These are phyloP conservation scores for Cytospora chrysosperma DNA, from an alignment of 2,329 filamentous ascomycete species.

Conservation along the genomic window DNA sequence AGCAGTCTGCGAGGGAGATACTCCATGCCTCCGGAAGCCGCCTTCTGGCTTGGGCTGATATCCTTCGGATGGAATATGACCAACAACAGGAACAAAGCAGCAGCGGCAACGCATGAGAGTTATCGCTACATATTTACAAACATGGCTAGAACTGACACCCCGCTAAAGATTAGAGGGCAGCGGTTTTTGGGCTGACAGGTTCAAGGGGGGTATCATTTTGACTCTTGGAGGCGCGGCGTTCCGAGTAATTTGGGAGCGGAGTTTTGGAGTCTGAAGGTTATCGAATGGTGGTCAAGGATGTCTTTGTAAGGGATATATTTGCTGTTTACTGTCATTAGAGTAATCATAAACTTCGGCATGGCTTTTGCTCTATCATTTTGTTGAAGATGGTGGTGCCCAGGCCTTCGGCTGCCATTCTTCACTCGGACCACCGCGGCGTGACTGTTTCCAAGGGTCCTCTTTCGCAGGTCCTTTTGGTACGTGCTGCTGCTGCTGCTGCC, in stretches of 20 bases:
- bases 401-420: conserved; percentile 67
- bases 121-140: neutral
- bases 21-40: conserved; percentile 20
- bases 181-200: neutral
- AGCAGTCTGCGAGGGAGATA: conserved; percentile 17
- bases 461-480: conserved; percentile 7
- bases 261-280: conserved; percentile 10
- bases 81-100: neutral
- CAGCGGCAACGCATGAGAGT: neutral
- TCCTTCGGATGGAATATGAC: conserved; percentile 13
- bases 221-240: neutral
- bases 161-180: neutral
- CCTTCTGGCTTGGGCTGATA: conserved; percentile 8
- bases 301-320: neutral
- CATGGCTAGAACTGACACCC: neutral
- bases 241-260: neutral
- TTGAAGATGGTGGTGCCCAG: conserved; percentile 45
- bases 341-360: neutral
- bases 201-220: neutral
- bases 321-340: neutral
- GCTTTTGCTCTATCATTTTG: conserved; percentile 34
- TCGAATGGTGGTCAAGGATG: neutral
- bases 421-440: conserved; percentile 51
- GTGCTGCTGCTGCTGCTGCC: neutral
- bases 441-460: conserved; percentile 58